These are phyloP conservation scores for Rubia tinctorum DNA, from an alignment of 305 asterid genomes.

Conservation along the genomic window DNA sequence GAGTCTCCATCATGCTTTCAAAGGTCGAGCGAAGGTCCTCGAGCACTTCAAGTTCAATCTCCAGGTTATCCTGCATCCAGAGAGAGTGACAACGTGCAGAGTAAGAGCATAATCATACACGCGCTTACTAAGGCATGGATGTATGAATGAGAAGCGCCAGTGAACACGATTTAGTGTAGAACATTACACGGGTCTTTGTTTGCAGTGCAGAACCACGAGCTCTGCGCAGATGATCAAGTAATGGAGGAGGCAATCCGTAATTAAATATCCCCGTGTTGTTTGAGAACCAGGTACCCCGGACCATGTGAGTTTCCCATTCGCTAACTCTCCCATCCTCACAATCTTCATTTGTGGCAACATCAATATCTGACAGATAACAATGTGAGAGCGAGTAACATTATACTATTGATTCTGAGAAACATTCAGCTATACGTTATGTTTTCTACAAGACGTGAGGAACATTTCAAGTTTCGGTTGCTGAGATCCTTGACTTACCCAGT, in stretches of 20 bases:
- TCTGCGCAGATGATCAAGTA: slow-evolving; percentile 61
- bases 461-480: background rate
- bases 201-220: slow-evolving; percentile 37
- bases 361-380: slow-evolving; percentile 48
- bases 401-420: background rate
- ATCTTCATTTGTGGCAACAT: slow-evolving; percentile 40
- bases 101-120: background rate
- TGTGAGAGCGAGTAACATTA: background rate
- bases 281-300: slow-evolving; percentile 87
- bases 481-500: slow-evolving; percentile 47
- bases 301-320: slow-evolving; percentile 79
- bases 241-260: slow-evolving; percentile 73
- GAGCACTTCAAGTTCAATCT: slow-evolving; percentile 60
- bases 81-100: slow-evolving; percentile 16
- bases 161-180: background rate
- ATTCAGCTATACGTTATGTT: background rate
- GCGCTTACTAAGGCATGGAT: too few relatives aligned
- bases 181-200: slow-evolving; percentile 39
- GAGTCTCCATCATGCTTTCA: slow-evolving; percentile 63
- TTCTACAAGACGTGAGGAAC: background rate
- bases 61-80: slow-evolving; percentile 52
- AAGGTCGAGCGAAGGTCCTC: slow-evolving; percentile 54
- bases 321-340: slow-evolving; percentile 27
- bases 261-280: slow-evolving; percentile 54
- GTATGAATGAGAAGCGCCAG: background rate